Evolutionary conservation across 2,329 filamentous ascomycete genomes (phyloP).

Genomic region (Amauroascus verrucosus): DNA sequence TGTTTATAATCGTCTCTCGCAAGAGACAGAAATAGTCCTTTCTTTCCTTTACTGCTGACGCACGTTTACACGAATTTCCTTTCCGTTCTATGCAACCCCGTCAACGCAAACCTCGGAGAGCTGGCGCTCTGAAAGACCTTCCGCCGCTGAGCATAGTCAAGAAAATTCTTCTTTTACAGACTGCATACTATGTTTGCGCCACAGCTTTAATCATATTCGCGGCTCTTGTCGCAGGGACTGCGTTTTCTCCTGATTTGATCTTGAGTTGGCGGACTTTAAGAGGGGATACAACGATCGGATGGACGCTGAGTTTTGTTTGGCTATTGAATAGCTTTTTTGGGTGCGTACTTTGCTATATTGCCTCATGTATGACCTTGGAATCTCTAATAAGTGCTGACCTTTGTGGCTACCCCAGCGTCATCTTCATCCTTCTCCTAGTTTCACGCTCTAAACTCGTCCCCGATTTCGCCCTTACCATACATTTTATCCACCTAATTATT

Average conservation of each 20-base stretch:
- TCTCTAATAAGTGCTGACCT: not conserved
- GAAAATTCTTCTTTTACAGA: slow-evolving; percentile 56
- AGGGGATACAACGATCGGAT: slow-evolving; percentile 59
- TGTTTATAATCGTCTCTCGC: not conserved
- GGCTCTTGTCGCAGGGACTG: slow-evolving; percentile 53
- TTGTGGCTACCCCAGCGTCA: slow-evolving; percentile 49
- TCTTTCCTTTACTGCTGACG: not conserved
- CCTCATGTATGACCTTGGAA: not conserved
- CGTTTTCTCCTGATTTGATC: slow-evolving; percentile 49
- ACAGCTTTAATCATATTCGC: slow-evolving; percentile 57
- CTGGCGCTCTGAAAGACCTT: slow-evolving; percentile 56
- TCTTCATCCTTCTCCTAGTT: slow-evolving; percentile 73
- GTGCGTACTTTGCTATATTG: slow-evolving; percentile 41
- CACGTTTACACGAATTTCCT: not conserved
- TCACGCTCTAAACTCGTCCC: slow-evolving; percentile 86
- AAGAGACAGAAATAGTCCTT: not conserved
- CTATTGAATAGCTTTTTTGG: slow-evolving; percentile 54
- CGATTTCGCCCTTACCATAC: slow-evolving; percentile 85
- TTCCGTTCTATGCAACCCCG: slow-evolving; percentile 41
- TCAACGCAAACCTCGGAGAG: slow-evolving; percentile 51
- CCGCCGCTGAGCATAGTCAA: slow-evolving; percentile 56
- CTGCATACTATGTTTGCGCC: slow-evolving; percentile 54
- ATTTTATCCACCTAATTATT: slow-evolving; percentile 68
- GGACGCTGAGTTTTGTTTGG: slow-evolving; percentile 60
- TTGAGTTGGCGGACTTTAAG: slow-evolving; percentile 54